Conservation (phyloP, 106 monocot species). For the Gastrodia elata region DNA sequence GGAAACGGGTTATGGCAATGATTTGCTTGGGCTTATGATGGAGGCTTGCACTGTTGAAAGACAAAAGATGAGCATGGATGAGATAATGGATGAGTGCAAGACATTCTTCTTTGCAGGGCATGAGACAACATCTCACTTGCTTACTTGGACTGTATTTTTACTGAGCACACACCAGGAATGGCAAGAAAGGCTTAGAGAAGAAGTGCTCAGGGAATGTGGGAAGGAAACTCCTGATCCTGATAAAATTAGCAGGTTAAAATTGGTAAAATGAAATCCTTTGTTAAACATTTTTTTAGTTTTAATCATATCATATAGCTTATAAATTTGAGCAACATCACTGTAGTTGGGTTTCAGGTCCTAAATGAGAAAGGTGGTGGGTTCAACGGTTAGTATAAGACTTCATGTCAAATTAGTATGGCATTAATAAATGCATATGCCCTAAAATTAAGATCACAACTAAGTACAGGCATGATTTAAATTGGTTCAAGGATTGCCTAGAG, state of each 20-base stretch:
- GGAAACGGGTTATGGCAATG: slow-evolving; percentile 27
- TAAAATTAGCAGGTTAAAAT: slow-evolving; percentile 23
- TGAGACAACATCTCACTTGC: slow-evolving; percentile 44
- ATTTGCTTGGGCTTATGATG: slow-evolving; percentile 65
- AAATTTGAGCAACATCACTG: too few relatives aligned
- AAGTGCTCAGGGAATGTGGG: slow-evolving; percentile 44
- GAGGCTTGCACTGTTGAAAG: slow-evolving; percentile 18
- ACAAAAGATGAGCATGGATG: slow-evolving; percentile 34
- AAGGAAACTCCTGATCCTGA: slow-evolving; percentile 30
- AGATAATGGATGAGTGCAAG: slow-evolving; percentile 74
- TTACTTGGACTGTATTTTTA: slow-evolving; percentile 64
- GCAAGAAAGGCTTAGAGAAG: slow-evolving; percentile 49
- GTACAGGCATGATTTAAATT: too few relatives aligned
- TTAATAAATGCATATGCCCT: too few relatives aligned
- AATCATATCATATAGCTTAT: too few relatives aligned
- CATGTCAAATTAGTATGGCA: too few relatives aligned
- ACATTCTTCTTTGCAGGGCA: slow-evolving; percentile 68
- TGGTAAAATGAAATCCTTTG: slow-evolving; percentile 14
- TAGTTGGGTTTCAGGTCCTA: too few relatives aligned
- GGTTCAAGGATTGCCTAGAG: too few relatives aligned
- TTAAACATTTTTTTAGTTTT: not conserved
- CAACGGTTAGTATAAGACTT: too few relatives aligned
- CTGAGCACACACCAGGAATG: slow-evolving; percentile 42
- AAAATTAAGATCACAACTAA: too few relatives aligned
- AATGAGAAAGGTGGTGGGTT: too few relatives aligned